Conservation (phyloP, 306 rosid species). For the Casuarina equisetifolia region DNA sequence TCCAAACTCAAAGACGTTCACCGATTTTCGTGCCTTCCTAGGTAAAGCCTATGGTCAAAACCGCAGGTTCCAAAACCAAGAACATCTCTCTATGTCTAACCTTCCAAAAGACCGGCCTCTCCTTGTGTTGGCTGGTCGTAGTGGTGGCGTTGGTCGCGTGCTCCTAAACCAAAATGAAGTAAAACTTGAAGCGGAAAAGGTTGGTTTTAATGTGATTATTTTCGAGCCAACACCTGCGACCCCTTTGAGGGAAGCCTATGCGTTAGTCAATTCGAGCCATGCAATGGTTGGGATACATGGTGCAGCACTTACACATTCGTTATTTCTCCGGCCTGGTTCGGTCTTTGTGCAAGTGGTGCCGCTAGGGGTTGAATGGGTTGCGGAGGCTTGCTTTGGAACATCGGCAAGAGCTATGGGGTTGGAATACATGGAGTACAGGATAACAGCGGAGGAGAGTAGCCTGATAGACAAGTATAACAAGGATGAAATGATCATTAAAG, state of each 20-base stretch:
- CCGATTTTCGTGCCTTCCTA: constrained; percentile 36
- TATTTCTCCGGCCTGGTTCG: constrained; percentile 37
- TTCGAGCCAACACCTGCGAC: constrained; percentile 31
- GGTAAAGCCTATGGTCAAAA: constrained; percentile 27
- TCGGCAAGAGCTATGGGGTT: constrained; percentile 27
- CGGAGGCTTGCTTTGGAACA: constrained; percentile 26
- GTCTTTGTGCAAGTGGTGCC: constrained; percentile 49
- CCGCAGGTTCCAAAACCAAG: no score
- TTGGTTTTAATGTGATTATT: constrained; percentile 40
- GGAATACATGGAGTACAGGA: constrained; percentile 40
- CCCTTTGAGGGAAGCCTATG: constrained; percentile 26
- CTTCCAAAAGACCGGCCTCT: background rate
- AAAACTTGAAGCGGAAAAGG: constrained; percentile 9
- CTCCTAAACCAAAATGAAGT: constrained; percentile 31
- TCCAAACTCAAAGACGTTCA: background rate
- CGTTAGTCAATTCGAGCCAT: constrained; percentile 40
- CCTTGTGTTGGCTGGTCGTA: constrained; percentile 17
- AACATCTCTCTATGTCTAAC: background rate
- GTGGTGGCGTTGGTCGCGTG: background rate
- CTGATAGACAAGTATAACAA: constrained; percentile 34
- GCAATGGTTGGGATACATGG: constrained; percentile 50
- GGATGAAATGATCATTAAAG: constrained; percentile 20
- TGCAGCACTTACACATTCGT: constrained; percentile 38
- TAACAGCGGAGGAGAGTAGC: constrained; percentile 41
- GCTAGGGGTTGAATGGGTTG: constrained; percentile 34